Conservation (phyloP, 768 basidiomycete species). For the Podaxis sp. region DNA sequence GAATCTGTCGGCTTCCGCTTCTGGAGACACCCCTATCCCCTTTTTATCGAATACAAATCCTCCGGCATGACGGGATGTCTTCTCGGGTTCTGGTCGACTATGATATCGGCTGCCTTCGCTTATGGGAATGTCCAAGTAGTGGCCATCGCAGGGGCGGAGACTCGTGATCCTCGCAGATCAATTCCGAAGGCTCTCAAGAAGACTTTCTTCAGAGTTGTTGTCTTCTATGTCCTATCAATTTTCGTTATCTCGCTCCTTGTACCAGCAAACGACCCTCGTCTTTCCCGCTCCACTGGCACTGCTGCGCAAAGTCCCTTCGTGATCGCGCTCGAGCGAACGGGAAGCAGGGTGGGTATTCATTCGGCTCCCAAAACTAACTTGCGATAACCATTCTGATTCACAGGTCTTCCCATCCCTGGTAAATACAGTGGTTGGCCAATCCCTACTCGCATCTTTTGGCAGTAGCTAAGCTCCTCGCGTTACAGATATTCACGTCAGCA, state of each 20-base stretch:
- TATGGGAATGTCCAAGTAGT: constrained; percentile 60
- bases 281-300: constrained; percentile 26
- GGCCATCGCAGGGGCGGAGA: constrained; percentile 51
- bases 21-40: constrained; percentile 37
- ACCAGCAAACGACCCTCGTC: constrained; percentile 51
- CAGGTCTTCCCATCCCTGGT: constrained; percentile 36
- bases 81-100: constrained; percentile 46
- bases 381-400: background rate
- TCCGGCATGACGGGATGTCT: constrained; percentile 43
- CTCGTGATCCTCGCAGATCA: constrained; percentile 60
- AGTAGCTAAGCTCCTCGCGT: background rate
- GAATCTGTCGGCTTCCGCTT: constrained; percentile 46
- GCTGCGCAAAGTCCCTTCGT: constrained; percentile 72
- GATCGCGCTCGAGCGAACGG: constrained; percentile 61
- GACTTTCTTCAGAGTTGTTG: constrained; percentile 41
- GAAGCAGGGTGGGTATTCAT: constrained; percentile 46
- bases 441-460: background rate
- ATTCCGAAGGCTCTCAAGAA: constrained; percentile 64
- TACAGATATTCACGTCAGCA: constrained; percentile 47
- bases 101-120: constrained; percentile 54
- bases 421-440: constrained; percentile 49
- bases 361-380: background rate
- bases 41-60: constrained; percentile 27
- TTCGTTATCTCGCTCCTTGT: constrained; percentile 69
- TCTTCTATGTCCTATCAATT: constrained; percentile 54